phyloP scores from a whole-genome alignment of 768 basidiomycete genomes.

The Coprinopsis marcescibilis region DNA sequence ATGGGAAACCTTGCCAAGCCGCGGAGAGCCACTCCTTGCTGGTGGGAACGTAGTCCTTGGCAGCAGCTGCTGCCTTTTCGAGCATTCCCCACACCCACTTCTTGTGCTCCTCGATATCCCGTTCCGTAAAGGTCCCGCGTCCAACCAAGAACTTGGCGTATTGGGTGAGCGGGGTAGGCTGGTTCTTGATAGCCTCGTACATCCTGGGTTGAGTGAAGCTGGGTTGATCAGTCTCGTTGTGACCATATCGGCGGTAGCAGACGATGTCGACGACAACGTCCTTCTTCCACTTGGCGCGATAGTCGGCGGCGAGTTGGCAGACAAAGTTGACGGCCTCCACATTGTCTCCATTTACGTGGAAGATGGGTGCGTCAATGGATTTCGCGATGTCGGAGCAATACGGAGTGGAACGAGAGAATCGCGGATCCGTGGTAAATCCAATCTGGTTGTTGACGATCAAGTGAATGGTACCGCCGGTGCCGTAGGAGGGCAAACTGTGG shows the following conservation, averaged over 20 bases:
- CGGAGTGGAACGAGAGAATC: conserved; percentile 95
- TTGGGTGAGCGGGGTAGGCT: conserved; percentile 85
- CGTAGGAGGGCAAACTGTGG: conserved; percentile 91
- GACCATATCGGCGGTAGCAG: conserved; percentile 98
- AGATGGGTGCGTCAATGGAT: conserved; percentile 95
- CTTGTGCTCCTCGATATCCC: conserved; percentile 97
- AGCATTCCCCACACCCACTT: conserved; percentile 99
- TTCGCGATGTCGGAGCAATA: conserved; percentile 99
- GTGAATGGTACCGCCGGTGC: conserved; percentile 97
- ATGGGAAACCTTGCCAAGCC: conserved; percentile 98
- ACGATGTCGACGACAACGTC: conserved; percentile 99
- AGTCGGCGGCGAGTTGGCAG: conserved; percentile 96
- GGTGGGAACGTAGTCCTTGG: conserved; percentile 93
- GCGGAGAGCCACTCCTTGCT: conserved; percentile 97
- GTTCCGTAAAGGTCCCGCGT: conserved; percentile 90
- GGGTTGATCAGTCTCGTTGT: conserved; percentile 99
- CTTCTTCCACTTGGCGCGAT: conserved; percentile 96
- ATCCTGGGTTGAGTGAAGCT: conserved; percentile 98
- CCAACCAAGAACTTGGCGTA: conserved; percentile 89
- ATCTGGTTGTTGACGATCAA: conserved; percentile 99
- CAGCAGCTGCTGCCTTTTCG: conserved; percentile 88
- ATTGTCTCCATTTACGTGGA: conserved; percentile 99
- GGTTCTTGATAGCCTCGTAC: conserved; percentile 95
- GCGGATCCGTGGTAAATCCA: conserved; percentile 97
- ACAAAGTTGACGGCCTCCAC: conserved; percentile 98